Evolutionary conservation across 352 stramenopile genomes (phyloP), one percentile per base, ranked within the genome.

Genomic region (Phytopythium sindhum): DNA sequence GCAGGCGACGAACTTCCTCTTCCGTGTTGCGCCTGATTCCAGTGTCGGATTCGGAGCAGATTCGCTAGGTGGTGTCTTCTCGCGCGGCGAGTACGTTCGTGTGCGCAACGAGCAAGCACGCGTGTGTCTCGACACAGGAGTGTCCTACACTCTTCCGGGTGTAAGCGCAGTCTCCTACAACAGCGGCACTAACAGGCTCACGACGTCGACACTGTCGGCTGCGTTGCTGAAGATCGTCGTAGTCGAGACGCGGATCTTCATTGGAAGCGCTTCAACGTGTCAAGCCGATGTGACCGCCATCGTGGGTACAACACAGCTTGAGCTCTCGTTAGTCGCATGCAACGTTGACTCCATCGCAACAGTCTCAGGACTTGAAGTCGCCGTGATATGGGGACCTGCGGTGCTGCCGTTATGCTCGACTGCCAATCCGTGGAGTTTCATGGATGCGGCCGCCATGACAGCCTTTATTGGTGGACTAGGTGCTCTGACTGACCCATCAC

Each of bases 321-420:
- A 71, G 17, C 57, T 92, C 19, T 48, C 45, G 2, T 68, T 83
- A 12, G 52, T 70, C 4, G 54, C 54, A 15, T 60, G 54, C 12
- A 33, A 50, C 7, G 35, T 51, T 1, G 42, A 63, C 6, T 61
- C 44, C 14, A 61, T 77, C 45, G 63, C 81, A n/a, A 51, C 54
- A 10, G 54, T 55, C 0, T 11, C 67, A 0, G 56, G 62, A 11
- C 67, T 79, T 0, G 44, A 57, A 14, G 64, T 95, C 28, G 72
- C 70, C 53, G 57, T 93, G 0, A 83, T 91, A 62, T 88, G 79
- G 53, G 87, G 87, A 0, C 84, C 87, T 5, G 82, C 82, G 0
- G 60, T 91, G 57, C 57, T 96, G 2, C 85, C 87, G 6, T 63
- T 95, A 8, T 95, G 87, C 33, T 51, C 68, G 2, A 54, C 50